A percentile compares a stretch with the other conserved stretches of the same genome.
Conservation (phyloP, 2,329 filamentous ascomycete species). For the Penicillium sp. region DNA sequence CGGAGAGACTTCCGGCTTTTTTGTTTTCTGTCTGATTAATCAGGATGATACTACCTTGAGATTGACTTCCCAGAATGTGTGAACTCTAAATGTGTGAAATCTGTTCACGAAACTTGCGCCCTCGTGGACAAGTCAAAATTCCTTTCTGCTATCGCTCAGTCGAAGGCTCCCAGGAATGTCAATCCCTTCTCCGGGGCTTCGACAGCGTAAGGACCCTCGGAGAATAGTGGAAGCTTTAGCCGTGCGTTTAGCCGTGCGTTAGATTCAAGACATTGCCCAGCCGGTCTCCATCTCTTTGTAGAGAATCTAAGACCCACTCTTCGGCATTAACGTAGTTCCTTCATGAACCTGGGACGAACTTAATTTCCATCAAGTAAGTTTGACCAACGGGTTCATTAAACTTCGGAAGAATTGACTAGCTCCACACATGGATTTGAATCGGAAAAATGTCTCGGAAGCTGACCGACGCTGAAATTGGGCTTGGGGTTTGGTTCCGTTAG, state of each 20-base stretch:
- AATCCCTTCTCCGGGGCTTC: background rate
- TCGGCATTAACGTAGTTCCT: background rate
- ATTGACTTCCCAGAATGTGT: background rate
- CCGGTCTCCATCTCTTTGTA: background rate
- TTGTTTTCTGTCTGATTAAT: background rate
- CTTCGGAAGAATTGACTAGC: background rate
- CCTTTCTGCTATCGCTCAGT: too few relatives aligned
- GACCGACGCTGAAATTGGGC: background rate
- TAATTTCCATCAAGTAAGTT: background rate
- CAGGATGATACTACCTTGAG: background rate
- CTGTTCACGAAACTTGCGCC: background rate
- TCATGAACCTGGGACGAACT: background rate
- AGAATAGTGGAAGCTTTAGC: background rate
- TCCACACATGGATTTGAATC: background rate
- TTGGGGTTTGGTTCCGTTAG: background rate
- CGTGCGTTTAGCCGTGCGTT: background rate
- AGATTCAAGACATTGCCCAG: background rate
- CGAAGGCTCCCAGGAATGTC: background rate
- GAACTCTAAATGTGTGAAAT: too few relatives aligned
- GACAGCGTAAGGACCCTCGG: background rate
- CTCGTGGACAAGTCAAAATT: background rate
- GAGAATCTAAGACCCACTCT: background rate
- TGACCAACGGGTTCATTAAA: background rate
- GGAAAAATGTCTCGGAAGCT: background rate
- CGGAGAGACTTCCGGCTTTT: background rate